Evolutionary conservation across 2,329 filamentous ascomycete genomes (phyloP).

Genomic region (Trichocomaceae sp.): DNA sequence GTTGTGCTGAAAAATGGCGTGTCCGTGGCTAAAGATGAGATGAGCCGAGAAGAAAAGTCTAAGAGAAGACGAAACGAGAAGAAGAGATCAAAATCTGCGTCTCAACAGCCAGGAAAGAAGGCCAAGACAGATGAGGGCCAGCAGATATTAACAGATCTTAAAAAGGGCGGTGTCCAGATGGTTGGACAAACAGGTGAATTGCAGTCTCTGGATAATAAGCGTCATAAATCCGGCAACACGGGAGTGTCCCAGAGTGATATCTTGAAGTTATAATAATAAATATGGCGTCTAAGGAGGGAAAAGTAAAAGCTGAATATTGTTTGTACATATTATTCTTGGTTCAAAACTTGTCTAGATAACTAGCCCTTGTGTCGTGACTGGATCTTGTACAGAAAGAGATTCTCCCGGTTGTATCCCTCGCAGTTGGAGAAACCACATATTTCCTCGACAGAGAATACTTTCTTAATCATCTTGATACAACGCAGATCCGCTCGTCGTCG

Average conservation of each 20-base stretch:
- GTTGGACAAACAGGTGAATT: conserved; percentile 86
- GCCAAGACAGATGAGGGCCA: conserved; percentile 41
- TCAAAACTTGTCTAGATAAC: background rate
- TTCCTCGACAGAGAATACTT: conserved; percentile 58
- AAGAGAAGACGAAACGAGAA: conserved; percentile 73
- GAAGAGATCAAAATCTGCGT: conserved; percentile 67
- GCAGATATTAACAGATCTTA: conserved; percentile 59
- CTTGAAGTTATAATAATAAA: conserved; percentile 9
- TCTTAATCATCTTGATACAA: conserved; percentile 65
- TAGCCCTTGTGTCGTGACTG: conserved; percentile 14
- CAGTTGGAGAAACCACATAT: conserved; percentile 49
- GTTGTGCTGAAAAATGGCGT: conserved; percentile 70
- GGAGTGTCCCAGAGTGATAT: conserved; percentile 1
- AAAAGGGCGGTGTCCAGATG: conserved; percentile 82
- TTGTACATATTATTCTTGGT: background rate
- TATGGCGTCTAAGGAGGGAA: background rate
- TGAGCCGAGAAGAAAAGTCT: conserved; percentile 78
- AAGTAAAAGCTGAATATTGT: background rate
- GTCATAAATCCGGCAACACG: conserved; percentile 52
- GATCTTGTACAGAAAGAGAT: conserved; percentile 35
- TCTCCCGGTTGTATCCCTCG: conserved; percentile 30
- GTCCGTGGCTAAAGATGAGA: conserved; percentile 74
- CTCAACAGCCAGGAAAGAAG: conserved; percentile 40
- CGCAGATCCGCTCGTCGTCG: conserved; percentile 72
- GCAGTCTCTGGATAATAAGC: conserved; percentile 68